Percentiles rank a stretch among this genome's conserved stretches.
Conservation (phyloP, 768 basidiomycete genomes). For the Suillus placidus region DNA sequence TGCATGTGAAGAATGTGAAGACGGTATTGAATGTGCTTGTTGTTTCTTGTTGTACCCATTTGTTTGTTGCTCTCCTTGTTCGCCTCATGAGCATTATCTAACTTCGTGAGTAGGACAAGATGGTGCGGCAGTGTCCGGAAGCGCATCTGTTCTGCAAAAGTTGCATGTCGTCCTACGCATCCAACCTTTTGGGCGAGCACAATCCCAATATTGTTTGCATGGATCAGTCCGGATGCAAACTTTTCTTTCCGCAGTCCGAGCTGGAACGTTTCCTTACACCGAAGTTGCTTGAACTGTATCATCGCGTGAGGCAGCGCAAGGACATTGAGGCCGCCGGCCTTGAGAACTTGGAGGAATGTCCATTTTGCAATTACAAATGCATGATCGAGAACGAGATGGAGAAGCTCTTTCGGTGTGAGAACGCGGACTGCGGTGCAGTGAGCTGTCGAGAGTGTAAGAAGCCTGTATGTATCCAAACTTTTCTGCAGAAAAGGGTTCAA, state of each 20-base stretch:
- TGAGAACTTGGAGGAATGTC: conserved; percentile 86
- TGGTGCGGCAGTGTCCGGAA: conserved; percentile 90
- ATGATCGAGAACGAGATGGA: conserved; percentile 73
- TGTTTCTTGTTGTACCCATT: conserved; percentile 77
- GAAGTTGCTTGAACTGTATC: conserved; percentile 71
- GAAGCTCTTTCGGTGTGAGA: conserved; percentile 58
- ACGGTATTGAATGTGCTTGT: conserved; percentile 84
- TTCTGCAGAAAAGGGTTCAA: background rate
- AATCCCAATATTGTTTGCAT: conserved; percentile 73
- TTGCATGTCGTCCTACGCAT: conserved; percentile 72
- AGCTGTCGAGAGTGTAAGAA: conserved; percentile 83
- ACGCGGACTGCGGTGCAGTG: conserved; percentile 69
- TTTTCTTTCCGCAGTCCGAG: conserved; percentile 68
- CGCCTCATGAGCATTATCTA: background rate
- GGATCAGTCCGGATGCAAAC: conserved; percentile 75
- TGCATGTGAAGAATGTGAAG: conserved; percentile 46
- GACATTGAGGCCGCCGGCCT: conserved; percentile 79
- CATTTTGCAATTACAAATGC: conserved; percentile 86
- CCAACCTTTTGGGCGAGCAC: conserved; percentile 65
- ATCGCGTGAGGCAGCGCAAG: conserved; percentile 74
- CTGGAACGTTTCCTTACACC: conserved; percentile 65
- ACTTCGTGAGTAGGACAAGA: conserved; percentile 57
- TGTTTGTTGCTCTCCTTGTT: conserved; percentile 39
- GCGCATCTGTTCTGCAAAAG: conserved; percentile 82
- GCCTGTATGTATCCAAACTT: conserved; percentile 45